These are phyloP conservation scores for Umbelopsis sp. DNA, from an alignment of 192 early-diverging fungal genomes.

Conservation along the genomic window DNA sequence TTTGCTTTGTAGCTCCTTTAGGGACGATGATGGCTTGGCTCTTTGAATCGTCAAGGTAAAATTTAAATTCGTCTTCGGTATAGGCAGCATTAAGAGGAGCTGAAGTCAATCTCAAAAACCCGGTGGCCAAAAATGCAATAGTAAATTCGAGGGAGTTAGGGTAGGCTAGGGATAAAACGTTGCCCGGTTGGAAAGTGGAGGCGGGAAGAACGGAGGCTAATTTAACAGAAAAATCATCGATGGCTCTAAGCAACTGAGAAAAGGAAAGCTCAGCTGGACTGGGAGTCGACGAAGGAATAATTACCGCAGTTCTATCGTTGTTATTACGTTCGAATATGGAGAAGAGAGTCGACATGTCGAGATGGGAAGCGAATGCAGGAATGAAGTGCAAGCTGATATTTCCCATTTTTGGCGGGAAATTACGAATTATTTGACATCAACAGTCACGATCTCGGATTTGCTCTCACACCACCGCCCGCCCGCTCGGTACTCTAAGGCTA, in stretches of 20 bases:
- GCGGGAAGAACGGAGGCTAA: constrained; percentile 24
- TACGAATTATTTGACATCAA: constrained; percentile 2
- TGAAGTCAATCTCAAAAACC: constrained; percentile 61
- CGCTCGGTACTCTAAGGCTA: too few relatives aligned
- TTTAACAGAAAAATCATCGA: constrained; percentile 34
- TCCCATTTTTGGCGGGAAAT: neutral
- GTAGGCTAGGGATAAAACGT: constrained; percentile 56
- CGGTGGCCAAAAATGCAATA: constrained; percentile 67
- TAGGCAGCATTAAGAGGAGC: constrained; percentile 76
- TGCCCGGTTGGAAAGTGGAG: constrained; percentile 28
- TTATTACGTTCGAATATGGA: constrained; percentile 35
- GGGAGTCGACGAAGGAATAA: constrained; percentile 37
- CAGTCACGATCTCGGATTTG: constrained; percentile 1
- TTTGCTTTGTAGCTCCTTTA: constrained; percentile 45
- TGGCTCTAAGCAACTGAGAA: constrained; percentile 22
- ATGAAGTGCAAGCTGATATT: neutral
- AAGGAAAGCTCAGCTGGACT: constrained; percentile 32
- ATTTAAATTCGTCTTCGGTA: constrained; percentile 70
- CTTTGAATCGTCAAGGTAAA: constrained; percentile 75
- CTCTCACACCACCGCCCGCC: neutral
- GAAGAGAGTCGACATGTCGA: constrained; percentile 31
- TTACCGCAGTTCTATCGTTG: constrained; percentile 31
- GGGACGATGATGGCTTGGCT: constrained; percentile 66
- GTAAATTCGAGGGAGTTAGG: constrained; percentile 74
- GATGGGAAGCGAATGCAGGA: neutral